These are phyloP conservation scores for Aphelidium insulamus DNA, from an alignment of 371 early-diverging fungal species.

Conservation along the genomic window DNA sequence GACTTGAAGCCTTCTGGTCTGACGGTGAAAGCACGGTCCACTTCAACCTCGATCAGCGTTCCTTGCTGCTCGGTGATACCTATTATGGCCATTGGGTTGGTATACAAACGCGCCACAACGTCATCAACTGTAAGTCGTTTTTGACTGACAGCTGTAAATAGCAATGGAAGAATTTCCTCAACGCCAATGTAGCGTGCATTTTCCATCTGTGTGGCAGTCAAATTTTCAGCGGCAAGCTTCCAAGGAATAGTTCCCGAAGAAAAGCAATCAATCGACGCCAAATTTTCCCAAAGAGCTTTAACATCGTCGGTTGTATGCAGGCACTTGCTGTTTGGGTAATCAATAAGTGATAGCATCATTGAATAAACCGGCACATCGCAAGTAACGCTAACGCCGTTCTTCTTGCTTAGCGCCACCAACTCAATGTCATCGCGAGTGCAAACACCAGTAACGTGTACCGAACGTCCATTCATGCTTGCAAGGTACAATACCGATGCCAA, in stretches of 20 bases:
- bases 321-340: constrained; percentile 2
- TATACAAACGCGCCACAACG: constrained; percentile 41
- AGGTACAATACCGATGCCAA: constrained; percentile 70
- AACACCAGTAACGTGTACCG: constrained; percentile 71
- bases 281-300: constrained; percentile 49
- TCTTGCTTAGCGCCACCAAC: constrained; percentile 60
- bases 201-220: constrained; percentile 9
- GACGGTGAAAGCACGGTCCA: constrained; percentile 25
- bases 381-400: constrained; percentile 68
- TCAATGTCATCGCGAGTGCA: constrained; percentile 49
- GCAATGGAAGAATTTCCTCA: constrained; percentile 45
- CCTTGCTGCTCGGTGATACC: constrained; percentile 63
- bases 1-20: constrained; percentile 5
- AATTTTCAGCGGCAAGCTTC: constrained; percentile 23
- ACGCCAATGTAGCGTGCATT: constrained; percentile 28
- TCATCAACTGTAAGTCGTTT: constrained; percentile 59
- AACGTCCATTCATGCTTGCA: constrained; percentile 51
- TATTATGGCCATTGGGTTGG: constrained; percentile 72
- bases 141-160: constrained; percentile 58
- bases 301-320: constrained; percentile 28
- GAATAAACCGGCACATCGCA: constrained; percentile 74
- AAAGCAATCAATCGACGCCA: constrained; percentile 73
- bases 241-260: constrained; percentile 27
- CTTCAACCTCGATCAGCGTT: constrained; percentile 66
- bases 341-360: constrained; percentile 30